Evolutionary conservation across 305 asterid genomes (phyloP), one percentile per base, ranked within the genome.

Genomic region (Andrographis paniculata): DNA sequence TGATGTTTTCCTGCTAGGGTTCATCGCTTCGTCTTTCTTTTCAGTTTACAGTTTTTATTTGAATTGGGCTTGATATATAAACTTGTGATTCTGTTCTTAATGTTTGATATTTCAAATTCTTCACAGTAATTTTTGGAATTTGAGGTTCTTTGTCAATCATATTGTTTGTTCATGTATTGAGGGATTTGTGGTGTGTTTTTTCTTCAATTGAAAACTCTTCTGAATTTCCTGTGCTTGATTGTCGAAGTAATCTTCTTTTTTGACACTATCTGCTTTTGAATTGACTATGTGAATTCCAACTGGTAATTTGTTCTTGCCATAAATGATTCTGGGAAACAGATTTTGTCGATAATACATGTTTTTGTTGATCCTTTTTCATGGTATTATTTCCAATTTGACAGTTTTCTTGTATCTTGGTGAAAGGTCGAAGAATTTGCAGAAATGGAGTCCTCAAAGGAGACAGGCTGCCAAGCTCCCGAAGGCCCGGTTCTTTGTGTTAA

Each of bases 401-500:
- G n/a, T n/a, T n/a, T n/a, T n/a, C n/a, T n/a, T 19, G 14, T 46
- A 14, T 39, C 16, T 21, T 44, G 39, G 46, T 13, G 17, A 40
- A 41, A 52, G 0, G 9, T 14, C 53, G 73, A 39, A 37, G 42
- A 31, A 45, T 31, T 53, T 43, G 50, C 49, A 18, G 23, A 37
- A 22, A 69, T 69, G 75, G 75, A 69, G 62, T 64, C 75, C 20
- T 43, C 88, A 2, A 61, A 75, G 42, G 83, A 79, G 69, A 67
- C 84, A 2, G 63, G 74, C 35, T 62, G 65, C 60, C 74, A 68
- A 45, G 66, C 60, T 33, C 63, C 66, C 35, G 84, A 75, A 61
- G 81, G 79, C 53, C 82, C 84, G 30, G 59, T 68, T 59, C 84
- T 79, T 33, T 79, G 88, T 65, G 17, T 73, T 59, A 76, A 75